Base-by-base conservation (phyloP, 805 yeast species). In the Candida endomychidarum region DNA sequence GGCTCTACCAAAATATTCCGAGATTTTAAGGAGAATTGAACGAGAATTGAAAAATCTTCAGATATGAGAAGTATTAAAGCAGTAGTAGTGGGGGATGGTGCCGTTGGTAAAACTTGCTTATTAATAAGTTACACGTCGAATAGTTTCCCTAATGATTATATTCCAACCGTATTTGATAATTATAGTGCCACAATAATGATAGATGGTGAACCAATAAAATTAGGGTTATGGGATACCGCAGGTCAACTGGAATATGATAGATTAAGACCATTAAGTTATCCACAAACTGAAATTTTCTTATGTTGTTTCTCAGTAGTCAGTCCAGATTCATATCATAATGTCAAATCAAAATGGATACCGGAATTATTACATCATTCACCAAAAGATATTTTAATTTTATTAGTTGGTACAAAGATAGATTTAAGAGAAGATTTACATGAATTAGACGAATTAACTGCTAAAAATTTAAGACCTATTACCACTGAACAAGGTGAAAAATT, bases 201-300 rank as follows among this genome's bases (percentile, higher is more conserved):
- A 15, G 91, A 84, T 53, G 83, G 85, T 20, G 88, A 83, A 53
- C 86, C 87, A 40, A 82, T 85, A 54, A 87, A 86, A 55, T 71
- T 89, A 37, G 95, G 95, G 17, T 73, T 89, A 33, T 89, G 96
- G 96, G 96, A 89, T 75, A 89, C 96, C 11, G 96, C 96, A 3
- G 96, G 96, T 19, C 96, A 89, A 63, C 84, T 86, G 55, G 96
- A 88, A 58, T 88, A 88, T 60, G 96, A 89, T 60, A 73, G 96
- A 45, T 72, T 88, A 54, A 74, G 96, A 62, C 96, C 96, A 2
- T 69, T 89, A 46, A 83, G 93, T 7, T 89, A 89, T 56, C 96
- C 96, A 3, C 96, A 89, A 58, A 88, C 96, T 0, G 96, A 87
- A 53, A 84, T 89, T 24, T 89, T 89, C 56, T 64, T 89, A 38